Base-by-base conservation (phyloP, 345 rosid genomes). In the Hibiscus tridactylites region DNA sequence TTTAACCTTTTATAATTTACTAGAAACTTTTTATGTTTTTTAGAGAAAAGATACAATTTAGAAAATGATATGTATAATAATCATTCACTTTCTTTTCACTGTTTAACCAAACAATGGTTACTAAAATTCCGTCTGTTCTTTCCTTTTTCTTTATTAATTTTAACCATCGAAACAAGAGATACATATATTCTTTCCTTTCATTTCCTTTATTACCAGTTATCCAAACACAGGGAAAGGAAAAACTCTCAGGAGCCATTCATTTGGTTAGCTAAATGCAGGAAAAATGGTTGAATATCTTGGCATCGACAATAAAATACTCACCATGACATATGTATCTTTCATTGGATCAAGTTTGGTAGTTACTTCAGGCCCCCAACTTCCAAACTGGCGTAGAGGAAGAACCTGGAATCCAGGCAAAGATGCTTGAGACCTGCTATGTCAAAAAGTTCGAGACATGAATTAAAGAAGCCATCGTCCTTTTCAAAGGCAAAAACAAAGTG, bases 311-410 rank as follows among this genome's bases (percentile, higher is more conserved):
- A 56, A 16, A 42, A n/a, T 12, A 79, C 92, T 44, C 76, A 89
- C 98, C 92, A 91, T 65, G 58, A 93, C 90, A 66, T 83, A 87
- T 28, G 89, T 87, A 76, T 89, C 97, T 85, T 91, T 93, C 69
- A 82, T 75, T 74, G 88, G 80, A 78, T 88, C 92, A 68, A 93
- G 78, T 76, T 91, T 87, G 44, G 82, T 67, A 26, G 87, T 74
- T 78, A 93, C 77, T 73, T 88, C 96, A 19, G 98, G 90, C 70
- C 88, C 97, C 98, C 98, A 93, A 49, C 47, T 91, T 69, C 91
- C 97, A 61, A 91, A 93, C 65, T 91, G 96, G 44, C 90, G 90
- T 50, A 93, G 93, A 49, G 97, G 92, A 79, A 88, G 79, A 73
- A 88, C 87, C 81, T 87, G 78, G 77, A 93, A 93, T 71, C 96